phyloP scores from a whole-genome alignment of 2,329 filamentous ascomycete genomes.

The Fusarium succisae region DNA sequence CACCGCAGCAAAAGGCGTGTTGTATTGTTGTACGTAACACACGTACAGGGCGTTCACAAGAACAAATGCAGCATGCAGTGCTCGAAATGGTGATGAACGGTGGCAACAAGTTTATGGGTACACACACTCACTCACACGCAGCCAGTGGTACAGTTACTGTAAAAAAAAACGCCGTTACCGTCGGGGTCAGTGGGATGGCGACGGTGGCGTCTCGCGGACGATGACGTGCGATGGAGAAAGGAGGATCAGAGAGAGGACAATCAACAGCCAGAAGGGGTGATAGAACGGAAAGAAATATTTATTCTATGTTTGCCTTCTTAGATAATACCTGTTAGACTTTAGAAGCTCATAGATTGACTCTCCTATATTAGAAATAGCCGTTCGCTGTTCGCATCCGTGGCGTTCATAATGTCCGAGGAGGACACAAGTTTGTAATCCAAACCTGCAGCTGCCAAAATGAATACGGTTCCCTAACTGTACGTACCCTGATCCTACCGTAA shows the following conservation, averaged over 20 bases:
- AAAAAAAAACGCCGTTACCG: conserved; percentile 22
- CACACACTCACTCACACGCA: neutral
- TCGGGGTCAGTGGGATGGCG: conserved; percentile 28
- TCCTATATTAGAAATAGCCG: conserved; percentile 1
- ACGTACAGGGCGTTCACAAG: conserved; percentile 9
- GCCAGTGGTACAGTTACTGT: neutral
- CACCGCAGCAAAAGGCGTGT: neutral
- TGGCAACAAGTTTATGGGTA: conserved; percentile 19
- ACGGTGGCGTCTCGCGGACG: conserved; percentile 37
- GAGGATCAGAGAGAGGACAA: neutral
- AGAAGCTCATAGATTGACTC: neutral
- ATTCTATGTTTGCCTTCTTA: neutral
- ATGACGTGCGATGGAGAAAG: conserved; percentile 37
- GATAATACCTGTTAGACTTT: neutral
- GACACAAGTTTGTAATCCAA: conserved; percentile 10
- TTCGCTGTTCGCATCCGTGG: neutral
- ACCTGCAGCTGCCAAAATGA: neutral
- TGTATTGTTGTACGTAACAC: conserved; percentile 3
- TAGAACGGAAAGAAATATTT: neutral
- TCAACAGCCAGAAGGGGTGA: neutral
- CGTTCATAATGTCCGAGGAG: neutral
- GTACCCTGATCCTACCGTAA: neutral
- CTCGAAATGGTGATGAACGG: conserved; percentile 19
- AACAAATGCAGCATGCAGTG: neutral
- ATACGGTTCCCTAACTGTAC: neutral